Conservation (phyloP, 768 basidiomycete species). For the Coprinopsis marcescibilis region DNA sequence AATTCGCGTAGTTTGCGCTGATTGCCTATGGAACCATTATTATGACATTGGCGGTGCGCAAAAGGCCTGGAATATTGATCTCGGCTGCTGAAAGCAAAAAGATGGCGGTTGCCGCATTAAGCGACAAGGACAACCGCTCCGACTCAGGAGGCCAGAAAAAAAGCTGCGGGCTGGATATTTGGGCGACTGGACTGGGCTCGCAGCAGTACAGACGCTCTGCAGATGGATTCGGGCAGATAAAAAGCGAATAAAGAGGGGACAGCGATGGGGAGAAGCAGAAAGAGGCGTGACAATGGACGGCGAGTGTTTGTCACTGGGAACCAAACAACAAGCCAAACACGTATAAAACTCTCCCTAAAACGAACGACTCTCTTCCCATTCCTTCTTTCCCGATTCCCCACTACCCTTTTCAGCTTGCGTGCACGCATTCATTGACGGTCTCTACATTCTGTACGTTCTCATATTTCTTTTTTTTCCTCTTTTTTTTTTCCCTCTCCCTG, state of each 20-base stretch:
- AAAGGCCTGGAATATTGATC: constrained; percentile 24
- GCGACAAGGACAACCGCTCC: constrained; percentile 19
- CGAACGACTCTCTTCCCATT: constrained; percentile 48
- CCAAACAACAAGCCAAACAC: constrained; percentile 43
- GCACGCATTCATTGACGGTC: constrained; percentile 38
- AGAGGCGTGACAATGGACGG: constrained; percentile 24
- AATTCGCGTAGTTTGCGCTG: too few relatives aligned
- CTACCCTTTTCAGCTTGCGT: constrained; percentile 42
- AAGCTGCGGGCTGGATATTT: neutral
- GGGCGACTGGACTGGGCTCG: neutral
- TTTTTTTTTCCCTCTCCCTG: constrained; percentile 11
- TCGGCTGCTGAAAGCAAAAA: constrained; percentile 28
- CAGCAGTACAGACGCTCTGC: neutral
- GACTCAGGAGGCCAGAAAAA: constrained; percentile 8
- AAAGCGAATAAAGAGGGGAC: neutral
- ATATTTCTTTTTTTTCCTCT: constrained; percentile 12
- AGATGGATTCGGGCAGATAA: constrained; percentile 9
- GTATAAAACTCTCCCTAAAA: too few relatives aligned
- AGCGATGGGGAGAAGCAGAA: constrained; percentile 26
- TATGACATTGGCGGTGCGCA: neutral
- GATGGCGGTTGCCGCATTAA: constrained; percentile 22
- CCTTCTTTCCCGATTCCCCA: constrained; percentile 48
- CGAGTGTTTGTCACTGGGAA: neutral
- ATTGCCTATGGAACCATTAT: neutral
- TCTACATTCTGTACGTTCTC: constrained; percentile 47